Evolutionary conservation across 1,284 basidiomycete genomes (phyloP), one percentile per base, ranked within the genome.

Genomic region (Rhodotorula sp.): DNA sequence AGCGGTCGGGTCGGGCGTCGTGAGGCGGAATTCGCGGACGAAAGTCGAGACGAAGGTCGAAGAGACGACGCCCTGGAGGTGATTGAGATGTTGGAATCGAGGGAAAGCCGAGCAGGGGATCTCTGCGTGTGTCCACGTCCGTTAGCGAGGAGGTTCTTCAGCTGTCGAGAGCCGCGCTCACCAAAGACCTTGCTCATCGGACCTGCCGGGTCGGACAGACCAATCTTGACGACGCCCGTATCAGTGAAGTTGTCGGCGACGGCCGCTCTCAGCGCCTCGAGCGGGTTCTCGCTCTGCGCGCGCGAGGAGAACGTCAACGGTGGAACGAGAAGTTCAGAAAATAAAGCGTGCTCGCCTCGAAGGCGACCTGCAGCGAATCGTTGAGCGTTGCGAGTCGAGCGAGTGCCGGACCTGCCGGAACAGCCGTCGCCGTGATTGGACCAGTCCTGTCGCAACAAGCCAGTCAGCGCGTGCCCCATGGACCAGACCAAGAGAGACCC

Each of bases 101-200:
- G 74, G 74, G 54, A 67, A 71, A 49, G 74, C 71, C 17, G 74
- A 66, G 39, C 66, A 73, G n/a, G 74, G 74, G 22, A 75, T 68
- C 24, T 75, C 74, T 74, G 63, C 30, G 44, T 3, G 55, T 4
- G 24, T 0, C 48, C 6, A 20, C 2, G 6, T 1, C 0, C 10
- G n/a, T 55, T n/a, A 59, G 63, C 0, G 2, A n/a, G 19, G 11
- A n/a, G 20, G 4, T 11, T 22, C 24, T 4, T 19, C 48, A 17
- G 46, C 2, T 2, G 27, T 5, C 13, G 30, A 4, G 15, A 46
- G 27, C 32, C 13, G 29, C 19, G 63, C 63, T 22, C 19, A 70
- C 73, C 73, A n/a, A 75, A 75, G 13, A 71, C 65, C 46, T 75
- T 75, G 62, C 56, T 65, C 58, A 73, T 59, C 47, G 49, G 59